A percentile compares a stretch with the other conserved stretches of the same genome.
Conservation (phyloP, 2,329 filamentous ascomycete genomes). For the Purpureocillium takamizusanense region DNA sequence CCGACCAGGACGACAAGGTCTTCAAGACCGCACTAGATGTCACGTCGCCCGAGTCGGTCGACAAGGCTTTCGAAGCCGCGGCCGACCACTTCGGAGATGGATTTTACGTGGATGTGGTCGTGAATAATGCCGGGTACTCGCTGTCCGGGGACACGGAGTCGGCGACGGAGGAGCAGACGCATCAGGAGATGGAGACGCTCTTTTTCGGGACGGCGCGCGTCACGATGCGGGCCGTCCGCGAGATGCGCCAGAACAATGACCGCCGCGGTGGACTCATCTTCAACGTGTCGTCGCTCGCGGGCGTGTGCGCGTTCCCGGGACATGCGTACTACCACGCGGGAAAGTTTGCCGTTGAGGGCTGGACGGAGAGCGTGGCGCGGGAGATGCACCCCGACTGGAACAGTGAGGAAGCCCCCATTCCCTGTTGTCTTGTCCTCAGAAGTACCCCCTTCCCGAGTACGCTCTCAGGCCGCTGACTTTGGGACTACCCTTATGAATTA, state of each 20-base stretch:
- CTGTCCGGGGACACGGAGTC: slow-evolving; percentile 18
- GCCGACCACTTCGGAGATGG: slow-evolving; percentile 20
- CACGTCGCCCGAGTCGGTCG: slow-evolving; percentile 27
- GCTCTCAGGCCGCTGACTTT: no score
- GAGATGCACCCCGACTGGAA: no score
- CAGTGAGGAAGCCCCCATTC: no score
- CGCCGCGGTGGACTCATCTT: no score
- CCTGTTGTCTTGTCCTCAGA: no score
- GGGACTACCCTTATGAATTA: no score
- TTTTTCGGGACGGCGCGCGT: slow-evolving; percentile 33
- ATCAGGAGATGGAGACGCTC: slow-evolving; percentile 29
- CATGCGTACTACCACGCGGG: slow-evolving; percentile 14
- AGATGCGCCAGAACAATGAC: slow-evolving; percentile 25
- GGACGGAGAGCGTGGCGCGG: slow-evolving; percentile 10
- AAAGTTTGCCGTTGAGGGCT: slow-evolving; percentile 16
- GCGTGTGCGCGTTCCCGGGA: slow-evolving; percentile 9
- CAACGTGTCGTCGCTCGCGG: slow-evolving; percentile 8
- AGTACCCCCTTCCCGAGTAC: no score
- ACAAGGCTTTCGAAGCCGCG: slow-evolving; percentile 21
- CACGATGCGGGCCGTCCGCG: slow-evolving; percentile 24
- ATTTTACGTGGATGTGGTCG: slow-evolving; percentile 19
- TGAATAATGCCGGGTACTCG: slow-evolving; percentile 22
- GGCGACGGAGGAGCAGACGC: slow-evolving; percentile 12
- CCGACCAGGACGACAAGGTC: slow-evolving; percentile 22
- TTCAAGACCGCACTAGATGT: slow-evolving; percentile 40